These are phyloP conservation scores for Colletotrichum viniferum DNA, from an alignment of 2,329 filamentous ascomycete species.

Conservation along the genomic window DNA sequence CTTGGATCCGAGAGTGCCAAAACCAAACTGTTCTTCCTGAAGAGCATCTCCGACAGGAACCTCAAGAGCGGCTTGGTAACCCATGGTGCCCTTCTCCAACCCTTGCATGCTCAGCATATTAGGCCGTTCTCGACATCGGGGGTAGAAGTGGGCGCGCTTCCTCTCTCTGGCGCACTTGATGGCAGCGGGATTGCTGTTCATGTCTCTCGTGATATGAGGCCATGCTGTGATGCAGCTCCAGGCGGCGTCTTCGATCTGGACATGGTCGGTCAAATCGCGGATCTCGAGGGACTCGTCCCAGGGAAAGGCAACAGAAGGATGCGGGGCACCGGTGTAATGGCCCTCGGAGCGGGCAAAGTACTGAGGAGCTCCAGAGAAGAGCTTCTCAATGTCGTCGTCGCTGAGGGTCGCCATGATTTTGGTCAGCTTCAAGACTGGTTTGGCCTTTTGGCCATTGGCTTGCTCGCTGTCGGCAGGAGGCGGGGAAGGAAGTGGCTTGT, in stretches of 20 bases:
- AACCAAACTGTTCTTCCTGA: constrained; percentile 65
- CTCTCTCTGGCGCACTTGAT: constrained; percentile 47
- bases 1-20: constrained; percentile 59
- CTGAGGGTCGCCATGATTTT: constrained; percentile 65
- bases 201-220: constrained; percentile 61
- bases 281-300: constrained; percentile 68
- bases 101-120: constrained; percentile 77
- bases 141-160: constrained; percentile 61
- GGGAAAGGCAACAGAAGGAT: constrained; percentile 69
- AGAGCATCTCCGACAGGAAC: constrained; percentile 68
- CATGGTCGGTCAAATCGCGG: constrained; percentile 68
- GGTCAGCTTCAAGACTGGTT: constrained; percentile 54
- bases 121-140: constrained; percentile 65
- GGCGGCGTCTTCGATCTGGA: constrained; percentile 65
- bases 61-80: constrained; percentile 72
- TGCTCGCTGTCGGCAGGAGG: constrained; percentile 48
- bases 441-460: constrained; percentile 41
- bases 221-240: constrained; percentile 68
- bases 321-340: constrained; percentile 62
- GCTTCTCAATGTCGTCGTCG: constrained; percentile 66
- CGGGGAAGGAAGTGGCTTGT: constrained; percentile 63
- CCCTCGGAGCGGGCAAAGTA: constrained; percentile 68
- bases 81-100: constrained; percentile 72
- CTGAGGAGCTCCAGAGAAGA: constrained; percentile 79
- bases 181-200: constrained; percentile 49